Evolutionary conservation across 2,329 filamentous ascomycete genomes (phyloP), one percentile per base, ranked within the genome.

Genomic region (Fusarium palustre): DNA sequence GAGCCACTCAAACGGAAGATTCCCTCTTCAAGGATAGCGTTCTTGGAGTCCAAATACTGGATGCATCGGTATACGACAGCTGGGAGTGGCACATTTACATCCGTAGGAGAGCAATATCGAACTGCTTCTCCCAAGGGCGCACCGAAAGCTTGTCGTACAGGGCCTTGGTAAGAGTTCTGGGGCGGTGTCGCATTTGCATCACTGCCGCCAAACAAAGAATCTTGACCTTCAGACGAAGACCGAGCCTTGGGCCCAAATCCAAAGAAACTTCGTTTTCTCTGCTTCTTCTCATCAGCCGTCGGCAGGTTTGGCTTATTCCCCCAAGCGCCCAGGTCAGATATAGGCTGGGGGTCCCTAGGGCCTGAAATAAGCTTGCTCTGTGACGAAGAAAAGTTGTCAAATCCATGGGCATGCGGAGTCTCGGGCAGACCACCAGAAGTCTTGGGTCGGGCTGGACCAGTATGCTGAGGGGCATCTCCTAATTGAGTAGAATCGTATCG

Each of bases 1-100:
- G 95, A 98, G n/a, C 96, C 96, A 78, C 94, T 98, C 42, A 99
- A 85, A 53, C 96, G 90, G 85, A 99, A 99, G 42, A 99, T 97
- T 43, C 96, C 96, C 79, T 99, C 96, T 78, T 99, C 96, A 8
- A 85, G 85, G 48, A 91, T 86, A 13, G 94, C 96, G 66, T 92
- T 89, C 81, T 94, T 94, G 9, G 88, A 87, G 70, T 93, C 91
- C 20, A 99, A 86, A 78, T 97, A 99, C 78, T 98, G 93, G 66
- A 99, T 92, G 76, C 94, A 97, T 59, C 96, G 91, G 81, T 97
- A 99, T 11, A 98, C 93, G 4, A 99, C 96, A 9, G 95, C 92
- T 2, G 96, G 96, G 30, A 99, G 83, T 30, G 92, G 90, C 9
- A 93, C 89, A 64, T 89, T 87, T 45, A 92, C 85, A 59, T 93